Conservation (phyloP, 768 basidiomycete species). For the Boletus subcaerulescens region DNA sequence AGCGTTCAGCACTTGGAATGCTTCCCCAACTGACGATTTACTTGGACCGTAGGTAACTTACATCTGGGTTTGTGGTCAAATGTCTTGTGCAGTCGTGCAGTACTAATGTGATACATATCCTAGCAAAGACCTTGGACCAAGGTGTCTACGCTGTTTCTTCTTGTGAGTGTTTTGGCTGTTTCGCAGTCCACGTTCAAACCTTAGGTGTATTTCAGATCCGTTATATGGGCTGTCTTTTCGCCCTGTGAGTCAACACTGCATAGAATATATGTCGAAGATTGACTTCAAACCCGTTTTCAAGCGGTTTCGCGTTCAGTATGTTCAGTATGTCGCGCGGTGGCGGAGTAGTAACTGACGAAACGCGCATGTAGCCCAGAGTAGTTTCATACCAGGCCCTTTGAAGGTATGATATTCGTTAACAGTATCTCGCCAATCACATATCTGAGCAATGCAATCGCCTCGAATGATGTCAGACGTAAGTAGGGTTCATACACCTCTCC, state of each 20-base stretch:
- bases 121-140: not conserved
- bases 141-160: not conserved
- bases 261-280: not conserved
- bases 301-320: not conserved
- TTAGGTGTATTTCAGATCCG: not conserved
- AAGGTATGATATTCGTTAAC: not conserved
- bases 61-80: slow-evolving; percentile 3
- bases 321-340: not conserved
- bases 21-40: not conserved
- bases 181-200: not conserved
- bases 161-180: not conserved
- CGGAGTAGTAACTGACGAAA: not conserved
- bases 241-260: not conserved
- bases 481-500: not conserved
- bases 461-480: not conserved
- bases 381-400: not conserved
- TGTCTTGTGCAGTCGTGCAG: not conserved
- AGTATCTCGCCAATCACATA: not conserved
- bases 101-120: not conserved
- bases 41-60: not conserved
- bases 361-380: not conserved
- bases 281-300: not conserved
- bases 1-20: not conserved
- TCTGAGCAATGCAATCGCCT: not conserved
- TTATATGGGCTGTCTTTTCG: not conserved